Conservation (phyloP, 371 early-diverging fungal species). For the Circinella umbellata region DNA sequence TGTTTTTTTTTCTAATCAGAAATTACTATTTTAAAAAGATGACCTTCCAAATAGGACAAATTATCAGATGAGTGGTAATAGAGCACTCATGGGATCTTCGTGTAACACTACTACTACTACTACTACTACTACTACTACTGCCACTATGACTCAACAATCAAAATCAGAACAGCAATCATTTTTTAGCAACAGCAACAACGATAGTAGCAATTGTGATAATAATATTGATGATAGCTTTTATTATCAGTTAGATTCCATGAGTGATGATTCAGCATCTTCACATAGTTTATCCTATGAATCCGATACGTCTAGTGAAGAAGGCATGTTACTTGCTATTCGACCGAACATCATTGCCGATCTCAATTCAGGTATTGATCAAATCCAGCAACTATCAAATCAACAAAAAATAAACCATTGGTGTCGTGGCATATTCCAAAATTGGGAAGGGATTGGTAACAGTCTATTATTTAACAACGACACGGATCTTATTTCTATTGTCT, state of each 20-base stretch:
- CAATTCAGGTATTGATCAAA: constrained; percentile 23
- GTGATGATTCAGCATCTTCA: constrained; percentile 2
- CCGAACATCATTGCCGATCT: constrained; percentile 28
- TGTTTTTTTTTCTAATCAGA: neutral
- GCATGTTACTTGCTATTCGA: constrained; percentile 35
- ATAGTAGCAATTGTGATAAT: neutral
- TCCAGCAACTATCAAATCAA: constrained; percentile 14
- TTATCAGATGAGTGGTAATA: neutral
- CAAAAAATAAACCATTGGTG: constrained; percentile 33
- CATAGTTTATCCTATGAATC: constrained; percentile 11
- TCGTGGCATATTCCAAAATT: constrained; percentile 47
- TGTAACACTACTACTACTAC: neutral
- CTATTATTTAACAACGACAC: constrained; percentile 15
- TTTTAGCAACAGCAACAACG: neutral
- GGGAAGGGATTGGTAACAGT: constrained; percentile 54
- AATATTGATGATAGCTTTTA: constrained; percentile 9
- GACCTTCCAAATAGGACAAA: constrained; percentile 8
- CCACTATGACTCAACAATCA: neutral
- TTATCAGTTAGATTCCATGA: constrained; percentile 14
- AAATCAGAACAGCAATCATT: neutral
- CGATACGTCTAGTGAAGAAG: constrained; percentile 24
- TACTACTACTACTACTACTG: no score
- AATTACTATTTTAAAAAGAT: neutral
- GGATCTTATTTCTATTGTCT: neutral
- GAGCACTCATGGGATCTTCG: constrained; percentile 2